Percentiles rank a stretch among this genome's conserved stretches.
Conservation (phyloP, 1,284 basidiomycete species). For the Puccinia polysora region DNA sequence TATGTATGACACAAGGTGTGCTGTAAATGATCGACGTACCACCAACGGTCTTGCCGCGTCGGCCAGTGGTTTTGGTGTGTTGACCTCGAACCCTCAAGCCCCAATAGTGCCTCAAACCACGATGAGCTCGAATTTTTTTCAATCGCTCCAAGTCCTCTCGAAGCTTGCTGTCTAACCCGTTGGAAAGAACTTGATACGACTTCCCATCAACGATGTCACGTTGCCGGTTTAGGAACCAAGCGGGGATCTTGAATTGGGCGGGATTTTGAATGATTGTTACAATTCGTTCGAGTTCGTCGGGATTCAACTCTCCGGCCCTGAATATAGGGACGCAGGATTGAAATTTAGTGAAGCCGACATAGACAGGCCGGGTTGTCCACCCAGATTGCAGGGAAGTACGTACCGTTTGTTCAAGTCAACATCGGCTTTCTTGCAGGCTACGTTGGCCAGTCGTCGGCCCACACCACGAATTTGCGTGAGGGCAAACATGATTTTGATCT, state of each 20-base stretch:
- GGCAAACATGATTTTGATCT: slow-evolving; percentile 51
- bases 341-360: too few relatives aligned
- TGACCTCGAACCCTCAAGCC: slow-evolving; percentile 72
- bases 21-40: not conserved
- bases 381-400: slow-evolving; percentile 52
- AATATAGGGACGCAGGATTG: not conserved
- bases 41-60: slow-evolving; percentile 53
- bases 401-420: slow-evolving; percentile 98
- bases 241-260: slow-evolving; percentile 98
- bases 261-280: slow-evolving; percentile 99
- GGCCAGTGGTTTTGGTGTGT: slow-evolving; percentile 98
- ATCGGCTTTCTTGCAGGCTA: slow-evolving; percentile 99
- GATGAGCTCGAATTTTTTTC: slow-evolving; percentile 99
- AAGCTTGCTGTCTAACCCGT: slow-evolving; percentile 95
- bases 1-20: not conserved
- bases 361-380: not conserved
- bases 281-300: slow-evolving; percentile 94
- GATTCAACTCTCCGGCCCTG: slow-evolving; percentile 89
- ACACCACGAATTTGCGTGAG: slow-evolving; percentile 91
- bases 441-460: slow-evolving; percentile 94
- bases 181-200: slow-evolving; percentile 91
- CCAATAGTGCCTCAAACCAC: slow-evolving; percentile 97
- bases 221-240: slow-evolving; percentile 99
- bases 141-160: slow-evolving; percentile 97
- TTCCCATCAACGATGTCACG: slow-evolving; percentile 97